Percentiles rank a stretch among this genome's conserved stretches.
These are phyloP conservation scores for Aspergillus tanneri DNA, from an alignment of 2,329 filamentous ascomycete genomes.

Conservation along the genomic window DNA sequence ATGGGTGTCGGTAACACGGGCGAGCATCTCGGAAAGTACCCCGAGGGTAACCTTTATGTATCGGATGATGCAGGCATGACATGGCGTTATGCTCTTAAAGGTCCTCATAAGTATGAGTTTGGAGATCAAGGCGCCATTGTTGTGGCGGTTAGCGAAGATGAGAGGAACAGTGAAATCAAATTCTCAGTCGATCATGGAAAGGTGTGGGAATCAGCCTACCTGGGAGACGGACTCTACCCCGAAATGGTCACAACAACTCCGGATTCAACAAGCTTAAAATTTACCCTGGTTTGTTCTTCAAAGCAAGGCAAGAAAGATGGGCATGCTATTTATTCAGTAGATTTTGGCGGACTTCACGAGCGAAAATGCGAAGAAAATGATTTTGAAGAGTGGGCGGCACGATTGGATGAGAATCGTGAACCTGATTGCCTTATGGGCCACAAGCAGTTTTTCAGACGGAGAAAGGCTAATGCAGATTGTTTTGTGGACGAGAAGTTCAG, in stretches of 20 bases:
- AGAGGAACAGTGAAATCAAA: slow-evolving; percentile 58
- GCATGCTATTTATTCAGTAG: slow-evolving; percentile 70
- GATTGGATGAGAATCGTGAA: slow-evolving; percentile 74
- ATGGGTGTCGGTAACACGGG: slow-evolving; percentile 95
- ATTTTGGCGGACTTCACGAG: slow-evolving; percentile 80
- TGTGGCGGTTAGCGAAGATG: slow-evolving; percentile 72
- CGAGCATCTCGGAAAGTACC: slow-evolving; percentile 66
- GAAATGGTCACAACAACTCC: slow-evolving; percentile 79
- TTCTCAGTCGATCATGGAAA: slow-evolving; percentile 92
- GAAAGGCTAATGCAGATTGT: slow-evolving; percentile 85
- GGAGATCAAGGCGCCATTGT: slow-evolving; percentile 89
- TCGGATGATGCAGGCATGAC: slow-evolving; percentile 87
- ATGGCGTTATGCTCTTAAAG: slow-evolving; percentile 71
- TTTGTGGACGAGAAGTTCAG: slow-evolving; percentile 85
- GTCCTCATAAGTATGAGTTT: slow-evolving; percentile 93
- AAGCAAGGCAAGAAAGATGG: slow-evolving; percentile 47
- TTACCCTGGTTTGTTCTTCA: slow-evolving; percentile 69
- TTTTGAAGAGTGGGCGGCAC: slow-evolving; percentile 85
- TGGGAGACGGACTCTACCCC: slow-evolving; percentile 70
- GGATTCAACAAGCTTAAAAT: slow-evolving; percentile 90
- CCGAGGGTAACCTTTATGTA: slow-evolving; percentile 76
- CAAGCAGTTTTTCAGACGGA: slow-evolving; percentile 78
- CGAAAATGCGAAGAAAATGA: slow-evolving; percentile 68
- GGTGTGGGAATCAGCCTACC: slow-evolving; percentile 70
- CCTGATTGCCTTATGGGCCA: slow-evolving; percentile 94